Evolutionary conservation across 108 stramenopile species (phyloP), one percentile per base, ranked within the genome.

Genomic region (Nitzschia palea): DNA sequence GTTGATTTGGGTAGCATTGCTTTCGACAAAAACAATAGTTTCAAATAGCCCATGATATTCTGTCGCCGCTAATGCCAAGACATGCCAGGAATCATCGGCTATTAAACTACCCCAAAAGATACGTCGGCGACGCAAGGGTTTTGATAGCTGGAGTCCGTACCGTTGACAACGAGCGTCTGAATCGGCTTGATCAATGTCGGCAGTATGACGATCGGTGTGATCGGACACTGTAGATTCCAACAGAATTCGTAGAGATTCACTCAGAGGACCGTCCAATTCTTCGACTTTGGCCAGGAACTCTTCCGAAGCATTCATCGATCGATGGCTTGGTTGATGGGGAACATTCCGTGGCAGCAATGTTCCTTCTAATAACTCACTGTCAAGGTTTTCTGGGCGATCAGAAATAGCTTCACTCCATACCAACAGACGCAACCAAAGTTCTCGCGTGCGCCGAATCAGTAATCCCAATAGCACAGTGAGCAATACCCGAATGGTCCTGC

Each of bases 21-120:
- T 62, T 57, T 87, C 86, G 2, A 87, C 70, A 29, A 87, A 71
- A 2, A 67, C 68, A 6, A 82, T 58, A 0, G 75, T 79, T 43
- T 83, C 63, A 27, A 71, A 84, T 15, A 82, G 33, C 6, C 67
- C 77, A 72, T 84, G 70, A 0, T 42, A 68, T 63, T 87, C 86
- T 2, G 67, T 75, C 43, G 72, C 66, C 5, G 52, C 50, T 0
- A 75, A 66, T 18, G 45, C 44, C 10, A 87, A 12, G 12, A 73
- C 56, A 18, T 87, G 70, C 37, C 62, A 58, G 17, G 65, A 53
- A 25, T 87, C 86, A 70, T 76, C 74, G 47, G 79, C 83, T 20
- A 87, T 53, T 44, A 82, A 33, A 32, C 70, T 71, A 0, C 68
- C 68, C 31, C 27, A 69, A 59, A 69, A 69, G 32, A 69, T 59